These are phyloP conservation scores for Syzygium syzygioides DNA, from an alignment of 441 rosid genomes.

Conservation along the genomic window DNA sequence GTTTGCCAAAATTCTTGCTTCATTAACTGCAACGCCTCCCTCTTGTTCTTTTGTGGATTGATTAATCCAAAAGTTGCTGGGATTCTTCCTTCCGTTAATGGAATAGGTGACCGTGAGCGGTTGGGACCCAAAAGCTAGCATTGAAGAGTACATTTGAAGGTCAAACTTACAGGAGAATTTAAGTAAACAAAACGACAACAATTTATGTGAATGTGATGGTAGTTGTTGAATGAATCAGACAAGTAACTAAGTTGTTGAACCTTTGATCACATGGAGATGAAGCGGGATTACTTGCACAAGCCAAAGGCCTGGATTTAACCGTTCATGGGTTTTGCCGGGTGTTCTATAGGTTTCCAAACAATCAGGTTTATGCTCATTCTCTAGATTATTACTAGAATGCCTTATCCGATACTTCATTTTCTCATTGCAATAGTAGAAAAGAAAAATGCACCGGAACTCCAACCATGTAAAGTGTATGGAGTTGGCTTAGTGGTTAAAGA, in stretches of 20 bases:
- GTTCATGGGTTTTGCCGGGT: background rate
- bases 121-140: background rate
- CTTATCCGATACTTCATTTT: background rate
- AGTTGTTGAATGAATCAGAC: background rate
- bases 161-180: background rate
- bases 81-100: background rate
- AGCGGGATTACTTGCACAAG: background rate
- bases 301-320: background rate
- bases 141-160: background rate
- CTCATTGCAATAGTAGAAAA: background rate
- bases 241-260: background rate
- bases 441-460: background rate
- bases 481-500: background rate
- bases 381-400: background rate
- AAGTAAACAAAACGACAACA: background rate
- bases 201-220: background rate
- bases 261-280: background rate
- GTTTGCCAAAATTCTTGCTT: background rate
- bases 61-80: background rate
- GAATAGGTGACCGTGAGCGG: background rate
- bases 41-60: background rate
- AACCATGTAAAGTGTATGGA: background rate
- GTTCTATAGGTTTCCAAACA: background rate
- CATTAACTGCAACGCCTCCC: background rate
- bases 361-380: background rate